A percentile compares a stretch with the other conserved stretches of the same genome.
Evolutionary conservation across 108 stramenopile genomes (phyloP).

Genomic region (Aurantiochytrium sp.): DNA sequence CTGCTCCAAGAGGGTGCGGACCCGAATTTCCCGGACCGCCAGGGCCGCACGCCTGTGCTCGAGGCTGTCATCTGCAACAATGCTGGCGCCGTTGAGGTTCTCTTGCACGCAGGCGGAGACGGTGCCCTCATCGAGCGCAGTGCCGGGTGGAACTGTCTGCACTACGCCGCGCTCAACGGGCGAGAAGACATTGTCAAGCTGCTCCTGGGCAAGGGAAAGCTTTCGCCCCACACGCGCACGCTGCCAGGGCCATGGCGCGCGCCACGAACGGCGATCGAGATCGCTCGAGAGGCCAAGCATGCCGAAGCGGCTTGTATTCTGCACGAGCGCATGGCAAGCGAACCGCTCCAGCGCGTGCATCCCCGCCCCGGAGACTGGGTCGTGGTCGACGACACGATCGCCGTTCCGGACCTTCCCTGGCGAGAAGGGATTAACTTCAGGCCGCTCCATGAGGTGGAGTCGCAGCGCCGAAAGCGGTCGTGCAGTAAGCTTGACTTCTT

Average conservation of each 20-base stretch:
- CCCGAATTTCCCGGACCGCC: neutral
- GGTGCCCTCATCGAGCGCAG: neutral
- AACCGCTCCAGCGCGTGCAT: neutral
- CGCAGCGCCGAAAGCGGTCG: neutral
- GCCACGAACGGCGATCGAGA: neutral
- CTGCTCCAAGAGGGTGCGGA: neutral
- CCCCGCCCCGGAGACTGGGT: neutral
- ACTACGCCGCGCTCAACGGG: neutral
- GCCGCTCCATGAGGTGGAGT: neutral
- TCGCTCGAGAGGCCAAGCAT: neutral
- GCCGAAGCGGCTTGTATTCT: neutral
- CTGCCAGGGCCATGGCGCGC: neutral
- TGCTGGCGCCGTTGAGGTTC: neutral
- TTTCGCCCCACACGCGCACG: neutral
- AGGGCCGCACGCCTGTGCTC: neutral
- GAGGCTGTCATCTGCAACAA: neutral
- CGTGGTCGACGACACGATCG: neutral
- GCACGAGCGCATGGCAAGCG: neutral
- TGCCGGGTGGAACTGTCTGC: neutral
- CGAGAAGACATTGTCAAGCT: neutral
- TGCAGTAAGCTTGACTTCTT: neutral
- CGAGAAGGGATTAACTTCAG: neutral
- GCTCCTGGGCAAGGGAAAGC: neutral
- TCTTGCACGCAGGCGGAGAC: neutral
- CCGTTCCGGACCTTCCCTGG: neutral